Conservation (phyloP, 2,329 filamentous ascomycete genomes). For the Colletotrichum trifolii region DNA sequence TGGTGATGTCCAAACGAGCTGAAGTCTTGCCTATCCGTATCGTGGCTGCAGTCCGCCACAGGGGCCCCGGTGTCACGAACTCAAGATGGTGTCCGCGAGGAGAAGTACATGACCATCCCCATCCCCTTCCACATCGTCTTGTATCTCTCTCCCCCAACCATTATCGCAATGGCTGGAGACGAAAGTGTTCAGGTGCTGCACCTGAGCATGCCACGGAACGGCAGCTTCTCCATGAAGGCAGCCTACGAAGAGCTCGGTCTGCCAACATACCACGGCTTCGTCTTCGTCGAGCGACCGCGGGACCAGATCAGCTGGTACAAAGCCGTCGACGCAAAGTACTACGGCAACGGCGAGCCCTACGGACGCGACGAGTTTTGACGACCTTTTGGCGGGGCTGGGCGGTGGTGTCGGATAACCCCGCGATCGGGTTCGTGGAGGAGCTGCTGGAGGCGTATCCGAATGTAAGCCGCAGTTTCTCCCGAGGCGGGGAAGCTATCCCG, state of each 20-base stretch:
- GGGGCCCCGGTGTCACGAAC: no score
- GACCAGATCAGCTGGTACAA: conserved; percentile 31
- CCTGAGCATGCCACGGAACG: conserved; percentile 4
- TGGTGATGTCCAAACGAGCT: no score
- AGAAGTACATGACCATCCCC: no score
- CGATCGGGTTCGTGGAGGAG: conserved; percentile 49
- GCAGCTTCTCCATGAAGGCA: conserved; percentile 14
- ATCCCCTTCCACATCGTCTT: no score
- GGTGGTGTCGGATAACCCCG: conserved; percentile 54
- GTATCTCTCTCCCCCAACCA: no score
- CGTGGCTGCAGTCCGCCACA: no score
- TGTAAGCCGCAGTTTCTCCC: no score
- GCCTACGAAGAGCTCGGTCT: conserved; percentile 11
- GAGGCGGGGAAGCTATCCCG: no score
- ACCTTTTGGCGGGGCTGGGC: conserved; percentile 36
- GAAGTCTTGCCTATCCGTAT: no score
- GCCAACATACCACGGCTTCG: conserved; percentile 1
- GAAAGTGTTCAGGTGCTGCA: not conserved
- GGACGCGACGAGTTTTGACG: conserved; percentile 36
- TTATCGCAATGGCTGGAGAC: no score
- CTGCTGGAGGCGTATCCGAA: conserved; percentile 54
- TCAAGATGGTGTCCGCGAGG: no score
- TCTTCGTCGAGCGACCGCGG: not conserved
- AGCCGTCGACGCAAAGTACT: conserved; percentile 38
- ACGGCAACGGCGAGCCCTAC: conserved; percentile 31